Base-by-base conservation (phyloP, 169 alveolate genomes). In the Cryptosporidium sp. region DNA sequence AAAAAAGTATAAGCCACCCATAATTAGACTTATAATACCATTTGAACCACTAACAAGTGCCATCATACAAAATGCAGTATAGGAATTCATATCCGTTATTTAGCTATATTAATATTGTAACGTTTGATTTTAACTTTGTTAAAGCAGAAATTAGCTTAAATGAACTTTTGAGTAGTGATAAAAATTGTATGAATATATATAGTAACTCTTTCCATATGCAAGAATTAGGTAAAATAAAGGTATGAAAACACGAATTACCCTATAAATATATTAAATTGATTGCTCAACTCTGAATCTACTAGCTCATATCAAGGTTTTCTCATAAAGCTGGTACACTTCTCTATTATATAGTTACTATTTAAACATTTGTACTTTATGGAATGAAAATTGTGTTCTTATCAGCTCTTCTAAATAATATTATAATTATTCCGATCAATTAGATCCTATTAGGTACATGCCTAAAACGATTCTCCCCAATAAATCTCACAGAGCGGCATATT, bases 11-110 rank as follows among this genome's bases (percentile, higher is more conserved):
- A 80, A 48, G 48, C 73, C 62, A 0, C 87, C 87, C 87, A 80
- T 80, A 21, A 80, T 35, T 18, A 80, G 53, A 31, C 87, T 80
- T 18, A 80, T 35, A 37, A 60, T 39, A 14, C 87, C 87, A 80
- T 29, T 62, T 9, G 75, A 80, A 80, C 80, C 87, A 29, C 80
- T 80, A 42, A 60, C 45, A 31, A 80, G 73, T 62, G 87, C 87
- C 31, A 42, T 44, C 52, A 60, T 23, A 65, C 75, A 65, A 58
- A 80, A 80, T 21, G 70, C 35, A 61, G 87, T 62, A 65, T 80
- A 62, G 37, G 70, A 37, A 31, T 65, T 65, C 87, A 80, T 80
- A 56, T 56, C 8, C 18, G 56, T 48, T 48, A 48, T 12, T 48
- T 48, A 48, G 6, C n/a, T 23, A 56, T 23, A 56, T 56, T 56